Evolutionary conservation across 1,284 basidiomycete genomes (phyloP).

Genomic region (Cerrena zonata): DNA sequence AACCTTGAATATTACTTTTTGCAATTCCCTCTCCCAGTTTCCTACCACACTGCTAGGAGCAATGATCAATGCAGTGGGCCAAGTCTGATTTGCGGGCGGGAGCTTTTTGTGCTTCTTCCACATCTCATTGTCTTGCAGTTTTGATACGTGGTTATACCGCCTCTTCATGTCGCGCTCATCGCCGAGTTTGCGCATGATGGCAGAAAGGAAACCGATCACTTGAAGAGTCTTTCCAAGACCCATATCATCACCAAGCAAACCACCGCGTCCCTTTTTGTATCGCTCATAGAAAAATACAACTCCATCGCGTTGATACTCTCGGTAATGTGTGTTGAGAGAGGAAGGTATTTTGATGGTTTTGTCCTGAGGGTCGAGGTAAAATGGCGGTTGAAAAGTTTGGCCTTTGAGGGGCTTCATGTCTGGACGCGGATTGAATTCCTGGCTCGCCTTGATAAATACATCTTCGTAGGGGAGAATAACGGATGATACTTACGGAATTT

Average conservation of each 20-base stretch:
- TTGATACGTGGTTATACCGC: slow-evolving; percentile 54
- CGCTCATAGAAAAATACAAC: slow-evolving; percentile 68
- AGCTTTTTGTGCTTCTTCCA: slow-evolving; percentile 50
- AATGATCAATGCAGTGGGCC: slow-evolving; percentile 80
- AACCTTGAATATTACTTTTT: slow-evolving; percentile 41
- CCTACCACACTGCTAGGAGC: slow-evolving; percentile 72
- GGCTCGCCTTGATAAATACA: neutral
- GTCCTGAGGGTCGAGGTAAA: slow-evolving; percentile 44
- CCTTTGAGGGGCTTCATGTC: slow-evolving; percentile 19
- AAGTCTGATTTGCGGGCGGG: slow-evolving; percentile 59
- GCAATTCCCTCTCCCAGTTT: slow-evolving; percentile 80
- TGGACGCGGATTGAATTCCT: slow-evolving; percentile 2
- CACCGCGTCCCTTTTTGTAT: slow-evolving; percentile 61
- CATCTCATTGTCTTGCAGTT: slow-evolving; percentile 52
- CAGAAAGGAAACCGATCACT: slow-evolving; percentile 78
- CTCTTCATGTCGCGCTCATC: slow-evolving; percentile 55
- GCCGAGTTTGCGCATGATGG: slow-evolving; percentile 78
- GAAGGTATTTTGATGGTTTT: slow-evolving; percentile 55
- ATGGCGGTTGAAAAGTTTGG: slow-evolving; percentile 34
- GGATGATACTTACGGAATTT: neutral
- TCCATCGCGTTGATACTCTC: slow-evolving; percentile 82
- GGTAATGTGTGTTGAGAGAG: slow-evolving; percentile 72
- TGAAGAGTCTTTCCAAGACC: slow-evolving; percentile 87
- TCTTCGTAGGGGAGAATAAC: neutral
- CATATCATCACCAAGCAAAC: slow-evolving; percentile 85